Evolutionary conservation across 108 stramenopile species (phyloP).

Genomic region (Nitzschia palea): DNA sequence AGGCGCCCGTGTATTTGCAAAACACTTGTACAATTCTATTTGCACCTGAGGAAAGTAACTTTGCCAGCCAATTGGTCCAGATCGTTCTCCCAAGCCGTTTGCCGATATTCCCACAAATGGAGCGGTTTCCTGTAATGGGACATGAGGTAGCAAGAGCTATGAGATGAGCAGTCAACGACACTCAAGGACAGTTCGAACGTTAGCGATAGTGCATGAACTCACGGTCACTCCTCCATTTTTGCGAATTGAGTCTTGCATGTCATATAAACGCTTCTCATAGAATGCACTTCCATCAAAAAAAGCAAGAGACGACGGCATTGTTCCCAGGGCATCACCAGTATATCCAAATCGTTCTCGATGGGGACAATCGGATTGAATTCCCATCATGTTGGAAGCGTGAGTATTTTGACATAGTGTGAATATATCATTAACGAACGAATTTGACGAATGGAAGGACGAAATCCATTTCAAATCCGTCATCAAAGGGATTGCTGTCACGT

Average conservation of each 20-base stretch:
- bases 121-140: constrained; percentile 29
- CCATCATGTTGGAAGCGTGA: constrained; percentile 38
- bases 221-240: constrained; percentile 40
- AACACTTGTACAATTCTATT: not conserved
- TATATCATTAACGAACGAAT: not conserved
- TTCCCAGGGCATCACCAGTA: constrained; percentile 49
- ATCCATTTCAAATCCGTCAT: constrained; percentile 1
- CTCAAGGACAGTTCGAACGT: too few species aligned
- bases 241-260: constrained; percentile 44
- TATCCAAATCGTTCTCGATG: constrained; percentile 64
- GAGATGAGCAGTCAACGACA: too few species aligned
- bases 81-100: constrained; percentile 36
- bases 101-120: constrained; percentile 47
- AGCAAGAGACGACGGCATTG: constrained; percentile 18
- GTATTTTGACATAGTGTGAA: not conserved
- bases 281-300: constrained; percentile 52
- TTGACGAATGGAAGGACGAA: not conserved
- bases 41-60: not conserved
- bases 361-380: constrained; percentile 60
- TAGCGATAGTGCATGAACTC: too few species aligned
- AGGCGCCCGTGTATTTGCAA: not conserved
- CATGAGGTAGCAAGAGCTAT: too few species aligned
- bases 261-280: constrained; percentile 45
- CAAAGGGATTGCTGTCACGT: not conserved
- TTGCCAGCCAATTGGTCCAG: constrained; percentile 16